phyloP scores from a whole-genome alignment of 2,329 filamentous ascomycete species.

The Torrubiella hemipterigena region DNA sequence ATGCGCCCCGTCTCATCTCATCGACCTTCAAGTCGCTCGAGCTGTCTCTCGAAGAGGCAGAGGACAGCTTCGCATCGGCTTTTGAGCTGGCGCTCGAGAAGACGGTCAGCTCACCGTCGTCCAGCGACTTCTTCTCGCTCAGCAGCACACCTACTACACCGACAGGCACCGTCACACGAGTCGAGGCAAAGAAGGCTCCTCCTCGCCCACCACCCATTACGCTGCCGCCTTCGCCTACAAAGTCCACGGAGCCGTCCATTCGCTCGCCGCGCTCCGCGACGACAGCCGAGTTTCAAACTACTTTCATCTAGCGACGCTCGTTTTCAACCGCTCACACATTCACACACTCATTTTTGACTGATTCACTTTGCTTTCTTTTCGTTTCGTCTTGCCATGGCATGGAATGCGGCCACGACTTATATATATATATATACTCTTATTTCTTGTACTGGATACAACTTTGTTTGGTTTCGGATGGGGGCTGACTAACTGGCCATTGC shows the following conservation, averaged over 20 bases:
- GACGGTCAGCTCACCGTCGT: neutral
- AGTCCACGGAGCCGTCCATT: constrained; percentile 1
- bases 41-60: constrained; percentile 19
- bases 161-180: constrained; percentile 10
- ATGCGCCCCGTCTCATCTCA: constrained; percentile 20
- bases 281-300: constrained; percentile 1
- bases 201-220: constrained; percentile 18
- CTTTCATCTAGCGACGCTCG: constrained; percentile 3
- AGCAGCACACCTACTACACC: constrained; percentile 1
- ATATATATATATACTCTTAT: no score
- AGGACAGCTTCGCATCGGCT: constrained; percentile 16
- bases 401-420: no score
- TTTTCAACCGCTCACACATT: no score
- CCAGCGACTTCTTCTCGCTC: constrained; percentile 9
- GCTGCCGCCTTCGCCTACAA: constrained; percentile 12
- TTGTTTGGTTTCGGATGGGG: no score
- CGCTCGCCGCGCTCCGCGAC: neutral
- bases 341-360: no score
- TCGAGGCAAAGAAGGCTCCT: constrained; percentile 20
- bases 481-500: no score
- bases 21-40: constrained; percentile 23
- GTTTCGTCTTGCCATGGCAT: no score
- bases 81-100: constrained; percentile 14
- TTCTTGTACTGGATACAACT: no score
- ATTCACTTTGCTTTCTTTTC: no score